Evolutionary conservation across 305 asterid species (phyloP).

Genomic region (Solanum aculeatissimum): DNA sequence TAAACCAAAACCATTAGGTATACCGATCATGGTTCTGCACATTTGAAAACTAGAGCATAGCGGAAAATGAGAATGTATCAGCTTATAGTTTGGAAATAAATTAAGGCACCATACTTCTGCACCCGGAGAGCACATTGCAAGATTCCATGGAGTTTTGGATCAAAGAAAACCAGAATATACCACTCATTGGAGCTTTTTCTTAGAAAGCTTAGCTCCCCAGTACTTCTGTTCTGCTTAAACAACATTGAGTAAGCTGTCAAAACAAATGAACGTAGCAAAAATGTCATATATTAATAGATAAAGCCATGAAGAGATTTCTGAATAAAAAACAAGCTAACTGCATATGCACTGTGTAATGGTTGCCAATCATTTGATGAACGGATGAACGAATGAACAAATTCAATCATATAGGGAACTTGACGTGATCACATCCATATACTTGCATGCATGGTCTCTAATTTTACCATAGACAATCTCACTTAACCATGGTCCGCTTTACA

Average conservation of each 20-base stretch:
- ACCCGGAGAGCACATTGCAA: not conserved
- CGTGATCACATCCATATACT: not conserved
- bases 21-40: too few species aligned
- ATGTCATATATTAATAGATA: not conserved
- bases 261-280: not conserved
- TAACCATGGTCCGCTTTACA: not conserved
- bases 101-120: not conserved
- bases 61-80: not conserved
- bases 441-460: not conserved
- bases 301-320: not conserved
- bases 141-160: not conserved
- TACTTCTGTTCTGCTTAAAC: slow-evolving; percentile 69
- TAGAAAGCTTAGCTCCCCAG: slow-evolving; percentile 88
- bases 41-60: too few species aligned
- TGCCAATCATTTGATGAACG: not conserved
- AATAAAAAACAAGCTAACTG: not conserved
- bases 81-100: not conserved
- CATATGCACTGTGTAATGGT: not conserved
- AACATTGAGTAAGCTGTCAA: not conserved
- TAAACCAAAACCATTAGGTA: too few species aligned
- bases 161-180: slow-evolving; percentile 9
- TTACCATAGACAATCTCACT: not conserved
- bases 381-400: not conserved
- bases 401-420: not conserved
- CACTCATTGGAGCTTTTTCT: too few species aligned